These are phyloP conservation scores for Agrocybe pediades DNA, from an alignment of 768 basidiomycete species.

Conservation along the genomic window DNA sequence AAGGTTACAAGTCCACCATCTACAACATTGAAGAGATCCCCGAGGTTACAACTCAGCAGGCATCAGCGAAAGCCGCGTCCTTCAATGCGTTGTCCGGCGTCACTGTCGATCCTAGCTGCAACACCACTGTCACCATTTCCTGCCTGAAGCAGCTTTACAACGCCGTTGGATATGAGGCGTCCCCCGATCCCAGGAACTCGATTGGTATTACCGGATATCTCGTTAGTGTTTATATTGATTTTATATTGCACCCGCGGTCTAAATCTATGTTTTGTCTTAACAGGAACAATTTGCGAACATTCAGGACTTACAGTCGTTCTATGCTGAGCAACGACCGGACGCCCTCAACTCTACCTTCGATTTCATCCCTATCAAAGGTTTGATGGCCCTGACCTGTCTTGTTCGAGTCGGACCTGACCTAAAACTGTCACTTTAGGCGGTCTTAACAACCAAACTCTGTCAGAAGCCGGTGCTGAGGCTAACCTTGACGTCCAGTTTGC, in stretches of 20 bases:
- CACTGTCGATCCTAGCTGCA: conserved; percentile 50
- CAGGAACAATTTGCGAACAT: conserved; percentile 52
- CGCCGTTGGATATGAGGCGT: conserved; percentile 45
- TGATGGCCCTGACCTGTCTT: not conserved
- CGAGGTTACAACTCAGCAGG: conserved; percentile 14
- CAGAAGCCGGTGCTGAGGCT: conserved; percentile 61
- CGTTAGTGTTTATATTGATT: conserved; percentile 5
- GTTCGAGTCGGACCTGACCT: no score
- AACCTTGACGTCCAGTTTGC: conserved; percentile 70
- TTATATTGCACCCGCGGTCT: not conserved
- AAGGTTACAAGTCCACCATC: conserved; percentile 32
- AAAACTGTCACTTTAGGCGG: conserved; percentile 44
- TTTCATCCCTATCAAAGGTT: conserved; percentile 58
- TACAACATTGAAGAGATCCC: conserved; percentile 23
- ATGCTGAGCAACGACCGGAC: conserved; percentile 44
- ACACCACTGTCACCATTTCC: conserved; percentile 47
- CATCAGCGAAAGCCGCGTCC: conserved; percentile 11
- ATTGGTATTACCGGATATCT: conserved; percentile 60
- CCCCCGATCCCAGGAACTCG: conserved; percentile 42
- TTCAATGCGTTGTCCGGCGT: conserved; percentile 31
- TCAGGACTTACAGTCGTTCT: conserved; percentile 54
- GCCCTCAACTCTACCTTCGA: conserved; percentile 54
- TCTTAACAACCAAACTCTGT: conserved; percentile 55
- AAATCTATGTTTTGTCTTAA: not conserved
- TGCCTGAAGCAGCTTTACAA: conserved; percentile 62